A percentile compares a stretch with the other conserved stretches of the same genome.
These are phyloP conservation scores for Cryphonectria japonica DNA, from an alignment of 2,329 filamentous ascomycete genomes.

Conservation along the genomic window DNA sequence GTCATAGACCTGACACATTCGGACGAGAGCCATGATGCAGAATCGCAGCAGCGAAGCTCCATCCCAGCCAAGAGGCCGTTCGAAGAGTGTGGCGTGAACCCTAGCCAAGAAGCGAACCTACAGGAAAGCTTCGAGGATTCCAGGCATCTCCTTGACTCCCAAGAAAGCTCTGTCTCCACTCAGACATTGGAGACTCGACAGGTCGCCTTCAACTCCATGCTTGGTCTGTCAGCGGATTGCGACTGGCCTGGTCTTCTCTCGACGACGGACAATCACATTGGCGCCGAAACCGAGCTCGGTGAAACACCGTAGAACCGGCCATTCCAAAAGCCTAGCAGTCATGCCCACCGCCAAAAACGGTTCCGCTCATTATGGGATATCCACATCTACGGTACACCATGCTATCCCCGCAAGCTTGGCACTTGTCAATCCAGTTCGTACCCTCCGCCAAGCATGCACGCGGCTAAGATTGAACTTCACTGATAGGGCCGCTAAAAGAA, in stretches of 20 bases:
- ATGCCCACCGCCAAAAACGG: not conserved
- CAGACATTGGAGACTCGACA: constrained; percentile 36
- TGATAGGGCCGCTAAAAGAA: constrained; percentile 12
- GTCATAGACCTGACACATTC: constrained; percentile 23
- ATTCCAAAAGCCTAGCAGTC: not conserved
- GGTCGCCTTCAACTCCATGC: constrained; percentile 38
- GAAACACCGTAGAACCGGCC: constrained; percentile 19
- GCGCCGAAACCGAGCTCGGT: constrained; percentile 42
- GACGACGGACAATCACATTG: constrained; percentile 45
- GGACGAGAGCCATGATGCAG: not conserved
- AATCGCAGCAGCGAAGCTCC: not conserved
- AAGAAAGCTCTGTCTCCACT: constrained; percentile 38
- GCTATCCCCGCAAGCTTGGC: constrained; percentile 15
- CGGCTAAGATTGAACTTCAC: not conserved
- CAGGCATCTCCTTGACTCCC: constrained; percentile 35
- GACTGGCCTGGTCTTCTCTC: constrained; percentile 40
- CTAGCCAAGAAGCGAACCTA: not conserved
- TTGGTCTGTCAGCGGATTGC: constrained; percentile 30
- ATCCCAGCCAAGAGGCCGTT: constrained; percentile 13
- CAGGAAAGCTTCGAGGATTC: constrained; percentile 10
- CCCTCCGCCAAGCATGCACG: not conserved
- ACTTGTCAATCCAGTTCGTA: not conserved
- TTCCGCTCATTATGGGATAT: not conserved
- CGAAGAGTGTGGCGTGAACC: not conserved
- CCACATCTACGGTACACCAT: not conserved